Evolutionary conservation across 31 red algal species (phyloP).

Genomic region (Porphyra umbilicalis): DNA sequence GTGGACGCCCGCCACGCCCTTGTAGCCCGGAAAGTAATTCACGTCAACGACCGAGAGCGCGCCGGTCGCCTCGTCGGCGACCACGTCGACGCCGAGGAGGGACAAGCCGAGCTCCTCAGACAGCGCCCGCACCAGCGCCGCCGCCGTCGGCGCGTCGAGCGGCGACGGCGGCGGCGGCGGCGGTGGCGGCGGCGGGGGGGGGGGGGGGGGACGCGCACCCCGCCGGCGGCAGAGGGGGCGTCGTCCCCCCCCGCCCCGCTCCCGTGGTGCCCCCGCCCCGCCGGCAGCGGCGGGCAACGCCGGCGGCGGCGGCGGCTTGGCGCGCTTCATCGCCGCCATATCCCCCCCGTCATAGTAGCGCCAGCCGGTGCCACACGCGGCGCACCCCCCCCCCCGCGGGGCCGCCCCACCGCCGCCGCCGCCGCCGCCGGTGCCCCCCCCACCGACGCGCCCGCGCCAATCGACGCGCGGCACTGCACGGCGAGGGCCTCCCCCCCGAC

Average conservation of each 20-base stretch:
- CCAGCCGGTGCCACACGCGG: not conserved
- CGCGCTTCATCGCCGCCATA: not conserved
- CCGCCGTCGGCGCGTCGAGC: not conserved
- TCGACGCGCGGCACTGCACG: not conserved
- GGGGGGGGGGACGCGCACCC: no score
- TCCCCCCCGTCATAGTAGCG: not conserved
- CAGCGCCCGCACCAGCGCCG: slow-evolving; percentile 5
- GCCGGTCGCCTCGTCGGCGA: slow-evolving; percentile 13
- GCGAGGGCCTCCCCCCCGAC: slow-evolving; percentile 10
- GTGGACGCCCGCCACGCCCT: slow-evolving; percentile 24
- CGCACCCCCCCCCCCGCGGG: not conserved
- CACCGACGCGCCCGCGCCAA: slow-evolving; percentile 12
- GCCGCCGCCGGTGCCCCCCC: not conserved
- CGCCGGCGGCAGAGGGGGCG: no score
- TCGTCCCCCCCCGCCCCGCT: no score
- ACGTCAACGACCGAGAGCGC: slow-evolving; percentile 40
- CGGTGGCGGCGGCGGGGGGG: no score
- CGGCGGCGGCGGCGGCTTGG: not conserved
- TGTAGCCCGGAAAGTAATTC: slow-evolving; percentile 70
- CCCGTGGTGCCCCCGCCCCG: not conserved
- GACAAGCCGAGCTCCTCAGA: slow-evolving; percentile 21
- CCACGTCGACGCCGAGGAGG: slow-evolving; percentile 60
- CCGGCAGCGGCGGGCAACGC: not conserved
- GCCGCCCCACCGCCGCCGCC: not conserved
- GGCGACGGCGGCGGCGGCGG: not conserved